phyloP scores from a whole-genome alignment of 768 basidiomycete species.

The Postia placenta region DNA sequence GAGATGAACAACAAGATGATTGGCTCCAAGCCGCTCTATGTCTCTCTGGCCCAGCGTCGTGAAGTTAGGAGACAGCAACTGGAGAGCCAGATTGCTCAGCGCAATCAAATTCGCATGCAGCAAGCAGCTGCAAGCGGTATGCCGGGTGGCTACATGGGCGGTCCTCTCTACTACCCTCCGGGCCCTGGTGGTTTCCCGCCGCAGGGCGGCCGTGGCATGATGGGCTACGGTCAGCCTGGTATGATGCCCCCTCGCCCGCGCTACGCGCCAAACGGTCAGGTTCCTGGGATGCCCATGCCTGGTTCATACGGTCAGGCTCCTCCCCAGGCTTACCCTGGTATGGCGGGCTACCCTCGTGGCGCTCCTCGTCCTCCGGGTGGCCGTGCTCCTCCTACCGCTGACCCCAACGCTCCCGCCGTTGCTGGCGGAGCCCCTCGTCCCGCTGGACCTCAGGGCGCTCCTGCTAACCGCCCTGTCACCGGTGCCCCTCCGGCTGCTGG shows the following conservation, averaged over 20 bases:
- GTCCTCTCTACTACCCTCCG: constrained; percentile 83
- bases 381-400: constrained; percentile 68
- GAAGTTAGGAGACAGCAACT: constrained; percentile 98
- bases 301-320: constrained; percentile 67
- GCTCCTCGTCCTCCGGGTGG: constrained; percentile 63
- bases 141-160: constrained; percentile 77
- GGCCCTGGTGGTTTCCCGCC: constrained; percentile 75
- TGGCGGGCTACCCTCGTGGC: constrained; percentile 60
- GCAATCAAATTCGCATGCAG: constrained; percentile 94
- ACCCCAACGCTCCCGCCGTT: constrained; percentile 48
- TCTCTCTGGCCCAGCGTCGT: constrained; percentile 96
- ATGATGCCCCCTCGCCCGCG: constrained; percentile 88
- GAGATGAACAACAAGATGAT: constrained; percentile 99
- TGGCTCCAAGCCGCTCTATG: constrained; percentile 96
- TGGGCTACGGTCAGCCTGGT: constrained; percentile 76
- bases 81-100: constrained; percentile 97
- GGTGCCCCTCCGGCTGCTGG: constrained; percentile 38
- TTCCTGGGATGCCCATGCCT: constrained; percentile 72
- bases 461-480: constrained; percentile 48
- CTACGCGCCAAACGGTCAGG: constrained; percentile 67
- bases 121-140: constrained; percentile 88
- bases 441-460: constrained; percentile 46
- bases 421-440: constrained; percentile 47
- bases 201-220: constrained; percentile 68
- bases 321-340: constrained; percentile 67